Evolutionary conservation across 139 green algal genomes (phyloP).

Genomic region (Coccomyxa sp.): DNA sequence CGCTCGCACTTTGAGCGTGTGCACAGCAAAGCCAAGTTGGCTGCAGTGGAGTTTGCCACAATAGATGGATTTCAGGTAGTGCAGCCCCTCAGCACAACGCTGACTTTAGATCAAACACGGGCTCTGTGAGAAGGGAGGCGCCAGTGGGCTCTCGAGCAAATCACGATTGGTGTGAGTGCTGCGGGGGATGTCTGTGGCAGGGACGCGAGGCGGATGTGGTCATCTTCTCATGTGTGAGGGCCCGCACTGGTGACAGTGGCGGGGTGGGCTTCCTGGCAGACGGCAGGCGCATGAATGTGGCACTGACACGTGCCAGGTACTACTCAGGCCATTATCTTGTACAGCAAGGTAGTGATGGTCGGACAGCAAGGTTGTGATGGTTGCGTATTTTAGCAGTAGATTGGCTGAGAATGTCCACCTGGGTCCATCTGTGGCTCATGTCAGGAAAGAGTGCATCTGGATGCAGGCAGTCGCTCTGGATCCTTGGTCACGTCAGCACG

Average conservation of each 20-base stretch:
- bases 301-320: constrained; percentile 51
- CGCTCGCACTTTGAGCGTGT: constrained; percentile 10
- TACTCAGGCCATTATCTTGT: background rate
- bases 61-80: constrained; percentile 63
- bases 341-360: background rate
- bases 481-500: constrained; percentile 52
- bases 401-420: background rate
- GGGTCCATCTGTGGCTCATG: background rate
- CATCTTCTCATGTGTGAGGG: constrained; percentile 61
- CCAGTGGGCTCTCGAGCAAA: no score
- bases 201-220: constrained; percentile 65
- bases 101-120: no score
- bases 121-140: no score
- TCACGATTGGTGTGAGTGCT: no score
- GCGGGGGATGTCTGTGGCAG: constrained; percentile 19
- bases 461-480: constrained; percentile 43
- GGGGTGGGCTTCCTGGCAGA: constrained; percentile 64
- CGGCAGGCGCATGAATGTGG: constrained; percentile 72
- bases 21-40: constrained; percentile 3
- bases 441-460: background rate
- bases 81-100: no score
- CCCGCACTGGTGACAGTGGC: constrained; percentile 3
- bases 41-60: constrained; percentile 41
- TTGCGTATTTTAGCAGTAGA: background rate
- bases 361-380: background rate